Evolutionary conservation across 148 eudicot species (phyloP), one percentile per base, ranked within the genome.

Genomic region (Polygonum maritimum): DNA sequence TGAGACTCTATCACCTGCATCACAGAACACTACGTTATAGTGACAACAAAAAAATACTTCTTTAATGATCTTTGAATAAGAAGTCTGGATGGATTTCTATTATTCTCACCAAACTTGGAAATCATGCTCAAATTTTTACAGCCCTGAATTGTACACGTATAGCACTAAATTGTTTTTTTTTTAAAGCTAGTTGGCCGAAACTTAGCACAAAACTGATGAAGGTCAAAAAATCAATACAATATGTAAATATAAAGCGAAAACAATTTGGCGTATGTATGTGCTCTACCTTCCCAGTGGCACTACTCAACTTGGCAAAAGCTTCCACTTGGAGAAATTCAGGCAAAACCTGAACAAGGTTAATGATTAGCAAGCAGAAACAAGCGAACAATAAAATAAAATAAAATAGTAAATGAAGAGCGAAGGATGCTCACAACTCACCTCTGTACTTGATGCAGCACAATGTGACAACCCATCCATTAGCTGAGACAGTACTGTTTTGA

Each of bases 271-370:
- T 7, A 71, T 5, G 26, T 13, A 14, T 71, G 48, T 71, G 73
- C 1, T 71, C 47, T 87, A 95, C 98, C 97, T 92, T 95, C 76
- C 31, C 97, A 94, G 69, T 95, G 79, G 98, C 96, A 83, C 80
- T 89, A 84, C 91, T 95, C 75, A 95, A 81, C 86, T 90, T 95
- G 31, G 31, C 31, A 89, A 95, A 95, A 81, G 98, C 98, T 84
- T 95, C 98, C 78, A 92, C 98, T 89, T 90, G 97, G 77, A 95
- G 84, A 74, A 95, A 90, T 75, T 95, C 98, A n/a, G 98, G 96
- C 71, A 95, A 86, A 65, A 92, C 89, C 98, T 95, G 84, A 82
- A 86, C 31, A 26, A 26, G 31, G 31, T 26, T 26, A 26, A 26
- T 26, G 31, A 26, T 26, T 26, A 26, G 31, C 45, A 77, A 7